Conservation (phyloP, 1,284 basidiomycete genomes). For the Veloboletus limbatus region DNA sequence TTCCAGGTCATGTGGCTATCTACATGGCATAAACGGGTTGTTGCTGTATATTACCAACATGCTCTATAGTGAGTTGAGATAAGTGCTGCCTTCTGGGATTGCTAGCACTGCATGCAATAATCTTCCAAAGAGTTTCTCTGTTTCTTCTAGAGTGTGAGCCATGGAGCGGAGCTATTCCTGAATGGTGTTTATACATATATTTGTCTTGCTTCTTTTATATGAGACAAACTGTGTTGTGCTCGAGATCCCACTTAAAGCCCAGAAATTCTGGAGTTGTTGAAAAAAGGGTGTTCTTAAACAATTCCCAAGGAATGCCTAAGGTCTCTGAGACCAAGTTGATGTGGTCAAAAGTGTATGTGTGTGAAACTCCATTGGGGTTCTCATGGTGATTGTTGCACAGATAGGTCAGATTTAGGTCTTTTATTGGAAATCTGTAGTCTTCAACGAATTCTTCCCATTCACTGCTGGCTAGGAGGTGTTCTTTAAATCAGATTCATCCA, state of each 20-base stretch:
- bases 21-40: constrained; percentile 28
- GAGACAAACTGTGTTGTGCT: background rate
- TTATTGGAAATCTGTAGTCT: background rate
- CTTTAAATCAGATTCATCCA: constrained; percentile 1
- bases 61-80: constrained; percentile 33
- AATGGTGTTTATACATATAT: constrained; percentile 14
- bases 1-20: background rate
- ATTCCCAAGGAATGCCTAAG: constrained; percentile 8
- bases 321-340: background rate
- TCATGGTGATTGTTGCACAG: too few relatives aligned
- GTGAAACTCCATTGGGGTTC: background rate
- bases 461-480: background rate
- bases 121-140: constrained; percentile 33
- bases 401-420: too few relatives aligned
- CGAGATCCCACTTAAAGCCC: constrained; percentile 24
- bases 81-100: constrained; percentile 33
- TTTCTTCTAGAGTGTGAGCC: constrained; percentile 26
- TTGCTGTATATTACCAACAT: constrained; percentile 25
- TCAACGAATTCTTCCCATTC: background rate
- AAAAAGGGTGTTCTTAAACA: constrained; percentile 10
- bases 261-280: constrained; percentile 5
- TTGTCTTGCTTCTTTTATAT: background rate
- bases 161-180: constrained; percentile 12
- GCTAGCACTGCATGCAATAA: constrained; percentile 34
- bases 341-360: background rate